Evolutionary conservation across 371 early-diverging fungal species (phyloP).

Genomic region (Actinomortierella wolfii): DNA sequence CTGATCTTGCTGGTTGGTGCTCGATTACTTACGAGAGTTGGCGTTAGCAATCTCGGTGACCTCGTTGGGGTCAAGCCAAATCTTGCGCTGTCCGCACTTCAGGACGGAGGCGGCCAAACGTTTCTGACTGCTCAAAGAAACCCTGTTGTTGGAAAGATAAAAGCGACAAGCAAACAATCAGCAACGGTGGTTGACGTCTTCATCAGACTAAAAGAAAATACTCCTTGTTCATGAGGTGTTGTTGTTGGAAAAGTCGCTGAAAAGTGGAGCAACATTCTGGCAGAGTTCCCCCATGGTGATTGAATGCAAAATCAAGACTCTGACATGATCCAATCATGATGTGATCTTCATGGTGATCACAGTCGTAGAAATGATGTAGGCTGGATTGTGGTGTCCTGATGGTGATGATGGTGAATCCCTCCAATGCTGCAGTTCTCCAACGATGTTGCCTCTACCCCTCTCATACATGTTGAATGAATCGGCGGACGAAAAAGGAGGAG

Average conservation of each 20-base stretch:
- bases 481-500: too few species aligned
- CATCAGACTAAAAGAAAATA: background rate
- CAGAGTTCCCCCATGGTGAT: too few species aligned
- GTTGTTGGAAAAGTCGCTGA: constrained; percentile 4
- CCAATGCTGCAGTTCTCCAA: too few species aligned
- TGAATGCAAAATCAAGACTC: too few species aligned
- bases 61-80: constrained; percentile 99
- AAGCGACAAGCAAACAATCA: background rate
- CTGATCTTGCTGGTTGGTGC: too few species aligned
- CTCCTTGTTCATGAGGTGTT: background rate
- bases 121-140: constrained; percentile 88
- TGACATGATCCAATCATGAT: too few species aligned
- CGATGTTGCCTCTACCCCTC: too few species aligned
- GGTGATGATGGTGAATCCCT: too few species aligned
- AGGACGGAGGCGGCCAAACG: constrained; percentile 98
- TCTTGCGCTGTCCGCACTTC: constrained; percentile 98
- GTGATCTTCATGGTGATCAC: too few species aligned
- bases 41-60: constrained; percentile 94
- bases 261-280: constrained; percentile 4
- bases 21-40: constrained; percentile 89
- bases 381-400: too few species aligned
- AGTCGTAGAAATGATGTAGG: too few species aligned
- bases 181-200: background rate
- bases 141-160: constrained; percentile 54
- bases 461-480: too few species aligned